Evolutionary conservation across 768 basidiomycete genomes (phyloP).

Genomic region (Clitopilus hobsonii): DNA sequence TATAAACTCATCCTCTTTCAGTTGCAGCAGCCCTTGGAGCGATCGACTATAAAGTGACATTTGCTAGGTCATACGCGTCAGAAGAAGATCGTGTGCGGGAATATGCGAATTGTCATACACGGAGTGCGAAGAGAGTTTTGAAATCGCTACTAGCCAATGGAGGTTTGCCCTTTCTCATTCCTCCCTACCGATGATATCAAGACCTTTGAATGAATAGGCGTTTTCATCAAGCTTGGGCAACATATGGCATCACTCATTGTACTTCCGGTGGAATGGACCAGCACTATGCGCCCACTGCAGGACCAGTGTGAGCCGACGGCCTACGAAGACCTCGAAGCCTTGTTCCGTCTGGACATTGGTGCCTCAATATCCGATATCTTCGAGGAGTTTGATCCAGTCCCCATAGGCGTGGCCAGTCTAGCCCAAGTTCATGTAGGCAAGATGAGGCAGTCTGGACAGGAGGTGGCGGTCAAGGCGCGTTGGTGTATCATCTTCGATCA

Average conservation of each 20-base stretch:
- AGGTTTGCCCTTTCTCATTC: constrained; percentile 33
- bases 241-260: constrained; percentile 64
- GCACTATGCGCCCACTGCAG: constrained; percentile 58
- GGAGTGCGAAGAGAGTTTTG: constrained; percentile 77
- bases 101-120: constrained; percentile 74
- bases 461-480: constrained; percentile 82
- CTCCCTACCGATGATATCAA: neutral
- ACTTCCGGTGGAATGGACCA: constrained; percentile 50
- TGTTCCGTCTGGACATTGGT: constrained; percentile 82
- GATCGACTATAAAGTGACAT: constrained; percentile 70
- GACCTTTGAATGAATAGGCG: constrained; percentile 42
- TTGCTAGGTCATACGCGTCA: constrained; percentile 46
- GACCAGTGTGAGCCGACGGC: constrained; percentile 92
- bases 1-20: constrained; percentile 21
- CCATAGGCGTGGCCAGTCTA: constrained; percentile 93
- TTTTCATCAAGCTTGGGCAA: constrained; percentile 92
- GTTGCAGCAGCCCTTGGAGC: constrained; percentile 60
- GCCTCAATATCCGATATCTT: constrained; percentile 69
- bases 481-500: constrained; percentile 7
- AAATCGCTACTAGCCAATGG: constrained; percentile 87
- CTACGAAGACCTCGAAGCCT: constrained; percentile 66
- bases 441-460: constrained; percentile 63
- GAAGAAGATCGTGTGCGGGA: constrained; percentile 48
- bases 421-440: constrained; percentile 92
- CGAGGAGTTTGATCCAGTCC: constrained; percentile 77